phyloP scores from a whole-genome alignment of 2,329 filamentous ascomycete genomes.

The Fusarium sp. region DNA sequence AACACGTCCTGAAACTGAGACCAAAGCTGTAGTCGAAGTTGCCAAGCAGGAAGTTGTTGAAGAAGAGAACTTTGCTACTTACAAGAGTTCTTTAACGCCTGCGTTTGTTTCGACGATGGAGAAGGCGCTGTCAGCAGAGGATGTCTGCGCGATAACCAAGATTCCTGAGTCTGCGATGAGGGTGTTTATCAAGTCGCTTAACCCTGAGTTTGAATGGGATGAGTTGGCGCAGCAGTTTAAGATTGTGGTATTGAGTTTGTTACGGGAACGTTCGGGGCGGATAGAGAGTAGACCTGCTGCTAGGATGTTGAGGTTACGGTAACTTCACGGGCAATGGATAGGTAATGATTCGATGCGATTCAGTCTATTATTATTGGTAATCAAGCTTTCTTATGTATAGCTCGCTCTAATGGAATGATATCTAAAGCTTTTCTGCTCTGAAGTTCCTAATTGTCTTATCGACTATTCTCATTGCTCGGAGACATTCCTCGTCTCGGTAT shows the following conservation, averaged over 20 bases:
- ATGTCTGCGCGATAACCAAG: background rate
- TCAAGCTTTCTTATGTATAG: too few relatives aligned
- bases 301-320: background rate
- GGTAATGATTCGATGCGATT: accelerated
- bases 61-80: background rate
- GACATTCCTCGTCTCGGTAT: constrained; percentile 35
- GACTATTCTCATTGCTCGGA: constrained; percentile 31
- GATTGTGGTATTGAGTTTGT: background rate
- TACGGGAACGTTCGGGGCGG: background rate
- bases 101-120: background rate
- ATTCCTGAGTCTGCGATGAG: background rate
- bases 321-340: background rate
- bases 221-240: constrained; percentile 1
- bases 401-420: too few relatives aligned
- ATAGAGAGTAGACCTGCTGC: background rate
- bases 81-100: background rate
- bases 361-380: background rate
- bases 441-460: constrained; percentile 2
- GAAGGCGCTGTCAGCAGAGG: background rate
- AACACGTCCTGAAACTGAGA: accelerated
- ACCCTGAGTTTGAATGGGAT: background rate
- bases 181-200: background rate
- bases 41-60: accelerated
- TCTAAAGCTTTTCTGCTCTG: background rate
- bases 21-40: accelerated